Evolutionary conservation across 495 filamentous ascomycete species (phyloP).

Genomic region (Tetracladium marchalianum): DNA sequence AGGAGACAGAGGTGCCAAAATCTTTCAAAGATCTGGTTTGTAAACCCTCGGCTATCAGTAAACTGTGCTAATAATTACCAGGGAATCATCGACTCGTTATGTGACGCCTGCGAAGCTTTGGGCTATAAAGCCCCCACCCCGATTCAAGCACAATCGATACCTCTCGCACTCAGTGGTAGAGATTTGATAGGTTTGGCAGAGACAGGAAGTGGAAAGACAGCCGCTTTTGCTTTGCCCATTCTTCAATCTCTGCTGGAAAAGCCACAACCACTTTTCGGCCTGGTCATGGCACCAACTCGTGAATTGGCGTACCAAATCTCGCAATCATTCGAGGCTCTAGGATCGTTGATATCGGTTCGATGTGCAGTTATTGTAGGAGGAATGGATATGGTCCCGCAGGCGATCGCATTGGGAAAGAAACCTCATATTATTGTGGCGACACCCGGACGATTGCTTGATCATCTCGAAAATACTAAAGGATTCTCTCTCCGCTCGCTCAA

Average conservation of each 20-base stretch:
- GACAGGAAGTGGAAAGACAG: conserved; percentile 90
- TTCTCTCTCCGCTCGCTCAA: conserved; percentile 72
- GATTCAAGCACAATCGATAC: conserved; percentile 70
- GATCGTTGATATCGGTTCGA: conserved; percentile 69
- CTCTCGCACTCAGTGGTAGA: conserved; percentile 66
- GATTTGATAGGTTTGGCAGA: conserved; percentile 92
- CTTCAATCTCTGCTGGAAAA: conserved; percentile 79
- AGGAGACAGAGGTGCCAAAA: background rate
- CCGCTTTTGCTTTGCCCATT: conserved; percentile 83
- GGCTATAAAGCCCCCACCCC: conserved; percentile 78
- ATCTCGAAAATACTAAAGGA: conserved; percentile 93
- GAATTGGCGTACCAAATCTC: conserved; percentile 89
- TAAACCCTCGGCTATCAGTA: too few relatives aligned
- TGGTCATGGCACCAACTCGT: conserved; percentile 82
- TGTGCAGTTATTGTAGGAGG: conserved; percentile 78
- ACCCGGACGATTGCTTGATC: conserved; percentile 82
- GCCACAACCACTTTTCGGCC: conserved; percentile 64
- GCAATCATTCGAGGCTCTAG: conserved; percentile 73
- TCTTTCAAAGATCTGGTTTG: conserved; percentile 67
- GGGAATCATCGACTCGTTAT: conserved; percentile 78
- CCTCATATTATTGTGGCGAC: conserved; percentile 86
- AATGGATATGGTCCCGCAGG: conserved; percentile 88
- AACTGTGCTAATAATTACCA: conserved; percentile 11
- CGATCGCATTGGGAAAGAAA: conserved; percentile 81
- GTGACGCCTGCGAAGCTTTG: conserved; percentile 71